Base-by-base conservation (phyloP, 73 alveolate genomes). In the Blepharisma stoltei region DNA sequence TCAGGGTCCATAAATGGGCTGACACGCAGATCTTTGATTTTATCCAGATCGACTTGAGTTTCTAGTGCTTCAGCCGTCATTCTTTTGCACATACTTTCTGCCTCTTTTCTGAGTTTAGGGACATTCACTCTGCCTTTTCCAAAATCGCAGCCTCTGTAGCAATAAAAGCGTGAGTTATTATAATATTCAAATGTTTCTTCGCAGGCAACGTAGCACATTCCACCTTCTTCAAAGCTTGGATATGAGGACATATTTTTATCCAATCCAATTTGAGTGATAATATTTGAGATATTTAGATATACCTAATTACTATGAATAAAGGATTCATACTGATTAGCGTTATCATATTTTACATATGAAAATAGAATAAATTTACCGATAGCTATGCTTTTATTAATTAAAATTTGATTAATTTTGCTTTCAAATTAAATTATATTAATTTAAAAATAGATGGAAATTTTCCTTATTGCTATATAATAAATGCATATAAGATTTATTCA, bases 111-210 rank as follows among this genome's bases (percentile, higher is more conserved):
- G 9, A 46, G 18, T n/a, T 37, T 14, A 8, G 80, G 80, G 44
- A 11, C 80, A 37, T 69, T 69, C 27, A 69, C 80, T 41, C 80
- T 32, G 21, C 76, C 76, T n/a, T 21, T n/a, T 21, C 81, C 80
- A 21, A 32, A 69, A 21, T 69, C 80, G 76, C 80, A 69, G 11
- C 80, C 80, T 69, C 44, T 69, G 4, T 14, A 44, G 44, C 80
- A 69, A 69, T 18, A 60, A 8, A 21, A 11, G n/a, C 48, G 11
- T 8, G 38, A 11, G 49, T 60, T 60, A 70, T 60, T 60, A 11
- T 23, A 60, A 27, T 11, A 60, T 60, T 60, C 76, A 27, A 60
- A 60, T 8, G 21, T 8, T 60, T 60, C 76, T 20, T 60, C 76
- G 4, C 76, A 60, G n/a, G 76, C 76, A 8, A 60, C 18, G 48